Base-by-base conservation (phyloP, 164 flowering plant species). In the Chimonanthus salicifolius region DNA sequence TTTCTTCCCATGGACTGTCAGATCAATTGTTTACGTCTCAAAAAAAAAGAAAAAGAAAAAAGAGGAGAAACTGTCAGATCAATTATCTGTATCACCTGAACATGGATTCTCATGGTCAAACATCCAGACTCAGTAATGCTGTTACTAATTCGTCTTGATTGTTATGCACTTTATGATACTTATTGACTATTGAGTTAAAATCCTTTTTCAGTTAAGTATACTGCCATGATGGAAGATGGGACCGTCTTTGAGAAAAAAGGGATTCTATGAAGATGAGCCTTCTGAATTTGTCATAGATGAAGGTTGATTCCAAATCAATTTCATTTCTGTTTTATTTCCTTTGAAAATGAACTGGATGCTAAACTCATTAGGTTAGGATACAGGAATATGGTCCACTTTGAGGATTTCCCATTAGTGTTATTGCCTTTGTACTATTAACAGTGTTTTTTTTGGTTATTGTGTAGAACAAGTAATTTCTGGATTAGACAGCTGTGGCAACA, bases 401-500 rank as follows among this genome's bases (percentile, higher is more conserved):
- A 21, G 33, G 33, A 21, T 21, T 21, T 21, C 33, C 33, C 33
- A 21, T 21, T 65, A 3, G 15, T 43, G n/a, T 45, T 6, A 10
- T 9, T 11, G 46, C 48, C 15, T 16, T 66, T 71, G 47, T 18
- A 43, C 7, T 16, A 48, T 15, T 64, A 11, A 64, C 33, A 47
- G 5, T 68, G 18, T n/a, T 54, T 70, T 64, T n/a, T 18, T 47
- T 65, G 21, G 64, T 62, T 70, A 18, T 33, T 63, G 44, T 18
- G 62, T 95, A 95, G 99, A 93, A 62, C 90, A 93, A 91, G 96
- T 95, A 2, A 82, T 89, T 68, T 94, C 88, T 60, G 99, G 99
- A 21, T 88, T 95, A 64, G 99, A 95, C 72, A 85, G 81, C 97
- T 75, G 96, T 90, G 51, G 58, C 82, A 80, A 84, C 87, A 11